Evolutionary conservation across 192 early-diverging fungal species (phyloP).

Genomic region (Backusella australiensis): DNA sequence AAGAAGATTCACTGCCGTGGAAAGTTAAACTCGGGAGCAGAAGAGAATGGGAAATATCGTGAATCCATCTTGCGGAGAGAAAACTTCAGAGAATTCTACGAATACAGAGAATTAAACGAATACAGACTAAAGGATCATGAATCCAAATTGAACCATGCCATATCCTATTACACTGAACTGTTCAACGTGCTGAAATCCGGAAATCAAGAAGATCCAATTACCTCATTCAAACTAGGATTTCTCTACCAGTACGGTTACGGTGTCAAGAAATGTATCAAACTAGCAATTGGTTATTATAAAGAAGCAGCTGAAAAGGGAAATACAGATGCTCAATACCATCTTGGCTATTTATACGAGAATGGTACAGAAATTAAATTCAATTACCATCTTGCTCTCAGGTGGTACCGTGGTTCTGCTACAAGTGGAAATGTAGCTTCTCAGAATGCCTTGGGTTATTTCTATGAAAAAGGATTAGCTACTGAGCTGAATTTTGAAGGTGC

Average conservation of each 20-base stretch:
- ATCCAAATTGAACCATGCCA: too few relatives aligned
- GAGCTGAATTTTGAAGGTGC: neutral
- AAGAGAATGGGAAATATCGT: too few relatives aligned
- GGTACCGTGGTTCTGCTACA: neutral
- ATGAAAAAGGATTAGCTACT: neutral
- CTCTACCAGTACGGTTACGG: too few relatives aligned
- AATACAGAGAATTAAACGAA: too few relatives aligned
- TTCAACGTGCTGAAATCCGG: too few relatives aligned
- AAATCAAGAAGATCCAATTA: neutral
- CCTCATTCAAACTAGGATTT: too few relatives aligned
- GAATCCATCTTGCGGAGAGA: too few relatives aligned
- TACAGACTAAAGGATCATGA: too few relatives aligned
- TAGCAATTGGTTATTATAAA: neutral
- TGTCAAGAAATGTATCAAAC: too few relatives aligned
- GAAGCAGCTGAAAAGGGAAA: neutral
- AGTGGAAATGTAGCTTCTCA: neutral
- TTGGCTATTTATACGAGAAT: neutral
- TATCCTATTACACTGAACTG: too few relatives aligned
- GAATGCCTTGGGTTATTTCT: neutral
- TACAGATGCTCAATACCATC: neutral
- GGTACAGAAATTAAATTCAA: neutral
- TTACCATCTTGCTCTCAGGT: neutral
- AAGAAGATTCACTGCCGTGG: too few relatives aligned
- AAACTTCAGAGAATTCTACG: too few relatives aligned
- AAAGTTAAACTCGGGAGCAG: rapidly evolving